Evolutionary conservation across 2,329 filamentous ascomycete genomes (phyloP).

Genomic region (Ascochyta clinopodiicola): DNA sequence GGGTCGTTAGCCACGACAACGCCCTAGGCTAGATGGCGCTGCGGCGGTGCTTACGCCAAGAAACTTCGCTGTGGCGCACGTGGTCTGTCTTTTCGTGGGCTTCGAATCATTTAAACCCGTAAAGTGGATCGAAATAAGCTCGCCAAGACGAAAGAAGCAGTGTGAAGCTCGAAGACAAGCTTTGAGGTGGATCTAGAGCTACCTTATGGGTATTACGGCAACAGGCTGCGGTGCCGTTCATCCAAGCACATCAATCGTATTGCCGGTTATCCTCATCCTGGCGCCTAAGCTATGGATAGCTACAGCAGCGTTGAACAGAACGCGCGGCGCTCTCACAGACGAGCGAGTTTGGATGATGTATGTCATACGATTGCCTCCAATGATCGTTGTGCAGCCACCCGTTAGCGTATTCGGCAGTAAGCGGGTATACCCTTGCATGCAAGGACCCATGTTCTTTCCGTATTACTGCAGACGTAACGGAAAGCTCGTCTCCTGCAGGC

Average conservation of each 20-base stretch:
- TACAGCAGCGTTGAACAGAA: slow-evolving; percentile 2
- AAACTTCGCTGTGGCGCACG: slow-evolving; percentile 2
- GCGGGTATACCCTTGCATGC: slow-evolving; percentile 8
- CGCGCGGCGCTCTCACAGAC: background rate
- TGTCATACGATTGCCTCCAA: background rate
- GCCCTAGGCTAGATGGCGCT: background rate
- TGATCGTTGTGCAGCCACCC: slow-evolving; percentile 1
- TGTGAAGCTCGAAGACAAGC: slow-evolving; percentile 4
- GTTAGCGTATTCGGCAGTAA: slow-evolving; percentile 6
- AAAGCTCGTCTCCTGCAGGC: background rate
- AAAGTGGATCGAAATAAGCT: slow-evolving; percentile 5
- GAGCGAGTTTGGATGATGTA: background rate
- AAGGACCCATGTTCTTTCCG: background rate
- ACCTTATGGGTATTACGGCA: slow-evolving; percentile 1
- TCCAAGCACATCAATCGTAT: background rate
- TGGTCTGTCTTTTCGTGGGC: background rate
- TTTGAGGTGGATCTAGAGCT: background rate
- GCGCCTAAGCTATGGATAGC: background rate
- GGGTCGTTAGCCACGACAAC: background rate
- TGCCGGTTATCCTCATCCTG: slow-evolving; percentile 6
- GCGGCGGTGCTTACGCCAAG: slow-evolving; percentile 3
- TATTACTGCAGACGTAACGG: slow-evolving; percentile 1
- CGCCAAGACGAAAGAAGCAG: slow-evolving; percentile 9
- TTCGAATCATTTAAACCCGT: background rate
- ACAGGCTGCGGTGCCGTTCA: background rate